These are phyloP conservation scores for Conringia planisiliqua DNA, from an alignment of 345 rosid genomes.

Conservation along the genomic window DNA sequence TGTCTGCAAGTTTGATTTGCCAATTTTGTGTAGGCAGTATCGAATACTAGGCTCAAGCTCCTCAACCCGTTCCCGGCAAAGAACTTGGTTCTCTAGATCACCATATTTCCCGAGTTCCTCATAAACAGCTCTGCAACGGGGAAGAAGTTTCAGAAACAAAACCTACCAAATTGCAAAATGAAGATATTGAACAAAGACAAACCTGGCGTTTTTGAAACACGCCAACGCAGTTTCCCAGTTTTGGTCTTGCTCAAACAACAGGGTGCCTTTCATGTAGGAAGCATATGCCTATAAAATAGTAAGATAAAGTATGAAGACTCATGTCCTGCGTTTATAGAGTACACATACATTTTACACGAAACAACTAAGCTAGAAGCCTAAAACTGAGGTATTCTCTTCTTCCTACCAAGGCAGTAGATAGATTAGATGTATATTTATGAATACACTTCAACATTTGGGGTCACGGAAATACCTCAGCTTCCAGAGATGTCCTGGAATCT, in stretches of 20 bases:
- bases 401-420: neutral
- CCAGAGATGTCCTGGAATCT: slow-evolving; percentile 86
- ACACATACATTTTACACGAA: neutral
- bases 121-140: slow-evolving; percentile 71
- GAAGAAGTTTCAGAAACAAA: neutral
- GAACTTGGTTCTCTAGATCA: slow-evolving; percentile 88
- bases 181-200: slow-evolving; percentile 24
- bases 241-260: slow-evolving; percentile 93
- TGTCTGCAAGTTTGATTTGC: slow-evolving; percentile 80
- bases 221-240: slow-evolving; percentile 91
- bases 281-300: slow-evolving; percentile 77
- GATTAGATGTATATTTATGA: neutral
- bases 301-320: slow-evolving; percentile 16
- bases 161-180: neutral
- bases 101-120: slow-evolving; percentile 99
- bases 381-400: slow-evolving; percentile 3
- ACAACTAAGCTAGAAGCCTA: slow-evolving; percentile 4
- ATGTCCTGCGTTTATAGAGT: neutral
- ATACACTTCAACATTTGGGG: slow-evolving; percentile 3
- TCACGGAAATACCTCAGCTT: slow-evolving; percentile 73
- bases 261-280: slow-evolving; percentile 92
- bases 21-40: slow-evolving; percentile 93
- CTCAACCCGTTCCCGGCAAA: slow-evolving; percentile 95
- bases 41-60: slow-evolving; percentile 94
- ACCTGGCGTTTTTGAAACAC: slow-evolving; percentile 95